Evolutionary conservation across 805 yeast species (phyloP).

Genomic region (Metschnikowia picachoensis): DNA sequence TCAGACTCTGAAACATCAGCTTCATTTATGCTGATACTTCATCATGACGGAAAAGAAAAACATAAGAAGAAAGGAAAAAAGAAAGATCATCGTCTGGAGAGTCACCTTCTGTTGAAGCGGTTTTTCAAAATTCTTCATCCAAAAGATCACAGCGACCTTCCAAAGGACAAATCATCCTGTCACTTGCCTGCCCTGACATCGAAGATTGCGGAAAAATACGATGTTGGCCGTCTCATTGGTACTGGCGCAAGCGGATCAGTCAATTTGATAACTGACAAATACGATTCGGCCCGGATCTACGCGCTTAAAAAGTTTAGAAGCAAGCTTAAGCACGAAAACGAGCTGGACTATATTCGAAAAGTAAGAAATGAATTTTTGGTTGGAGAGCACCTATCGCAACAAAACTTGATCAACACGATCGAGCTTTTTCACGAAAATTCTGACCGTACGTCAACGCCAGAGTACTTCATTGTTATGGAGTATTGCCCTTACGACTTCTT

Average conservation of each 20-base stretch:
- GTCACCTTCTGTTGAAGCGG: conserved; percentile 40
- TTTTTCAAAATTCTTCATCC: conserved; percentile 49
- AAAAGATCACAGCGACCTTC: conserved; percentile 12
- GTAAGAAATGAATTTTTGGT: conserved; percentile 80
- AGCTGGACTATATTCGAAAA: conserved; percentile 67
- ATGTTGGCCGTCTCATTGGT: conserved; percentile 70
- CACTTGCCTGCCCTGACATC: conserved; percentile 15
- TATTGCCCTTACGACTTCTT: conserved; percentile 90
- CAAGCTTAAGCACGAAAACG: conserved; percentile 57
- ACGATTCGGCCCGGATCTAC: conserved; percentile 49
- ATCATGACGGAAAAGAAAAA: conserved; percentile 1
- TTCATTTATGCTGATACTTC: conserved; percentile 4
- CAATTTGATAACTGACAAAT: conserved; percentile 64
- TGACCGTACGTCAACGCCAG: conserved; percentile 14
- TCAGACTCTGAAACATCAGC: conserved; percentile 12
- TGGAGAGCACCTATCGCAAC: conserved; percentile 70
- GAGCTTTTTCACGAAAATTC: conserved; percentile 67
- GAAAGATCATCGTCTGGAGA: conserved; percentile 6
- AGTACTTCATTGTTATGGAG: conserved; percentile 80
- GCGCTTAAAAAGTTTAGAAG: conserved; percentile 87
- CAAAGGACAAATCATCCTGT: conserved; percentile 7
- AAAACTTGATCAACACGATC: conserved; percentile 74
- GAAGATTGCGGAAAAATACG: conserved; percentile 52
- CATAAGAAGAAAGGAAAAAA: conserved; percentile 2
- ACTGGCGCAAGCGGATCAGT: conserved; percentile 96